Evolutionary conservation across 352 stramenopile genomes (phyloP).

Genomic region (Phytophthora ramorum): DNA sequence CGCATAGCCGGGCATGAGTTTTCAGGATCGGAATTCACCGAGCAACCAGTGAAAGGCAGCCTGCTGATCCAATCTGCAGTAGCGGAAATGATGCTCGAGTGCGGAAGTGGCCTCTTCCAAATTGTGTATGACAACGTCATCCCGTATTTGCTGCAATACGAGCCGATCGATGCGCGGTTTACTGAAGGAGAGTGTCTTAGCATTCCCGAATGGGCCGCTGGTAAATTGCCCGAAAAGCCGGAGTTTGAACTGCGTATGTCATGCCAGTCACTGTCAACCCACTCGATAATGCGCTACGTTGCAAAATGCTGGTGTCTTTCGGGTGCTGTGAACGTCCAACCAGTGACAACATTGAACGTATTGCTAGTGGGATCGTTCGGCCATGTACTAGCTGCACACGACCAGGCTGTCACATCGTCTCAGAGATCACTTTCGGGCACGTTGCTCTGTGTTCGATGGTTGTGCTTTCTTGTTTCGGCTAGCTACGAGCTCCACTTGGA

Average conservation of each 20-base stretch:
- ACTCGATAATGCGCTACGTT: slow-evolving; percentile 41
- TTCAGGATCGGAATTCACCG: not conserved
- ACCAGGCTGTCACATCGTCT: slow-evolving; percentile 32
- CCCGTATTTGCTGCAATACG: slow-evolving; percentile 37
- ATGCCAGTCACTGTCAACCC: slow-evolving; percentile 20
- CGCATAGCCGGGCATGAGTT: slow-evolving; percentile 22
- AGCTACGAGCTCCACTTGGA: slow-evolving; percentile 20
- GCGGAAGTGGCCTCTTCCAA: slow-evolving; percentile 27
- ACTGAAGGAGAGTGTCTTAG: slow-evolving; percentile 10
- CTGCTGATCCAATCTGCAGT: slow-evolving; percentile 35
- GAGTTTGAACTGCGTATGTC: slow-evolving; percentile 9
- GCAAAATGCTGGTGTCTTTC: slow-evolving; percentile 41
- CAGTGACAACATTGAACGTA: not conserved
- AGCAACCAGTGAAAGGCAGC: slow-evolving; percentile 20
- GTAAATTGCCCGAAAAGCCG: slow-evolving; percentile 2
- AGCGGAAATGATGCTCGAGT: slow-evolving; percentile 39
- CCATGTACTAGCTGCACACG: slow-evolving; percentile 33
- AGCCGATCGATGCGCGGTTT: slow-evolving; percentile 1
- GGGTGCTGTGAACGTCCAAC: slow-evolving; percentile 5
- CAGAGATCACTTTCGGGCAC: slow-evolving; percentile 23
- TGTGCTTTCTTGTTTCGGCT: slow-evolving; percentile 37
- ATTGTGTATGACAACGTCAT: slow-evolving; percentile 24
- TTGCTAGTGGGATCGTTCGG: slow-evolving; percentile 35
- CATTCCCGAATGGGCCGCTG: slow-evolving; percentile 21
- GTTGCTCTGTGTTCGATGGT: slow-evolving; percentile 45